These are phyloP conservation scores for Wickerhamiella siamensis DNA, from an alignment of 805 yeast species.

Conservation along the genomic window DNA sequence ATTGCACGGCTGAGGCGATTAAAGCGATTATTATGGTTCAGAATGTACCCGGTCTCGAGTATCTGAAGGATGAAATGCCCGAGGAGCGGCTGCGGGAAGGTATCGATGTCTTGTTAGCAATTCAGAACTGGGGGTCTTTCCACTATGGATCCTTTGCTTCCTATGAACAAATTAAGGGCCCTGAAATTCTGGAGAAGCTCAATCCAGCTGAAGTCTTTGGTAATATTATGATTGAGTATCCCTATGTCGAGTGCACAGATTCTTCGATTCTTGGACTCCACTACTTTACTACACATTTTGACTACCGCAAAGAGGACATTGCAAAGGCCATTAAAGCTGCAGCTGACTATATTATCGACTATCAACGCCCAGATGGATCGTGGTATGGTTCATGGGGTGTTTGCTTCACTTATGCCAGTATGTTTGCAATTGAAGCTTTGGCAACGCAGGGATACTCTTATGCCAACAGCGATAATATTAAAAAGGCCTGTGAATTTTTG, in stretches of 20 bases:
- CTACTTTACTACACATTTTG: conserved; percentile 51
- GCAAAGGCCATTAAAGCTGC: conserved; percentile 60
- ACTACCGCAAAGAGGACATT: conserved; percentile 55
- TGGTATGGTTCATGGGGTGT: conserved; percentile 99
- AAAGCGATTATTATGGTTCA: conserved; percentile 89
- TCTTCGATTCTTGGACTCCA: conserved; percentile 82
- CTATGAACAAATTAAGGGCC: conserved; percentile 74
- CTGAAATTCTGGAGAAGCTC: conserved; percentile 56
- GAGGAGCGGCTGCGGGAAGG: conserved; percentile 46
- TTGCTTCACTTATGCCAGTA: conserved; percentile 87
- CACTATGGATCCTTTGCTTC: conserved; percentile 89
- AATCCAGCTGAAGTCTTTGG: conserved; percentile 98
- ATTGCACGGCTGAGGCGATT: conserved; percentile 90
- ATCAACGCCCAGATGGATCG: conserved; percentile 71
- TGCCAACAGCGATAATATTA: conserved; percentile 44
- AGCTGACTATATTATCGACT: conserved; percentile 48
- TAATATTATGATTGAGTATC: conserved; percentile 96
- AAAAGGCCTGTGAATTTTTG: conserved; percentile 73
- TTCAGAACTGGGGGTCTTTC: conserved; percentile 68
- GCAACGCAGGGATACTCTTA: conserved; percentile 53
- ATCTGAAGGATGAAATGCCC: conserved; percentile 38
- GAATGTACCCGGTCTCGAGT: conserved; percentile 40
- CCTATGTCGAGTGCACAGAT: conserved; percentile 96
- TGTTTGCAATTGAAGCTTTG: conserved; percentile 95
- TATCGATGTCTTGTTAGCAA: conserved; percentile 55